These are phyloP conservation scores for Acacia concinna DNA, from an alignment of 331 rosid genomes.

Conservation along the genomic window DNA sequence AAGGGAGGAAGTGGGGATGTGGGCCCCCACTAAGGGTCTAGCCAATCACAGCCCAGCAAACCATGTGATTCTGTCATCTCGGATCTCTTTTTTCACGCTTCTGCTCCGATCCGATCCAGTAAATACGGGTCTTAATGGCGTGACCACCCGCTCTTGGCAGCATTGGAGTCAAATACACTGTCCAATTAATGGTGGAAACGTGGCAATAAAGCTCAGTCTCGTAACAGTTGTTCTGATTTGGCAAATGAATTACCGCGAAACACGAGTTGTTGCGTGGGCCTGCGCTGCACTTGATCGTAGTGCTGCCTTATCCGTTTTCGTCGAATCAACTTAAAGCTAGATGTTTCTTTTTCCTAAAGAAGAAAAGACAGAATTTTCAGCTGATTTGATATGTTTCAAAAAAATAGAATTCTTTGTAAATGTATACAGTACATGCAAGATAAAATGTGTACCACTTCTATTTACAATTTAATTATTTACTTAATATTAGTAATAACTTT, in stretches of 20 bases:
- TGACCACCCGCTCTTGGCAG: neutral
- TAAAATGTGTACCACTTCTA: neutral
- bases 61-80: constrained; percentile 40
- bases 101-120: neutral
- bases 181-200: fast-evolving
- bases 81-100: neutral
- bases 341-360: neutral
- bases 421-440: neutral
- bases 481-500: too few species aligned
- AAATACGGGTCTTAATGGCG: neutral
- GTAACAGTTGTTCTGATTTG: neutral
- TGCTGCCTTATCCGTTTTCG: neutral
- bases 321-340: neutral
- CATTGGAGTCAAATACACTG: neutral
- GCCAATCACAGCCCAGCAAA: constrained; percentile 25
- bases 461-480: too few species aligned
- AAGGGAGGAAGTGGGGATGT: neutral
- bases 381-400: neutral
- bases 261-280: neutral
- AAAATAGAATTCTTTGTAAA: neutral
- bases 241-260: neutral
- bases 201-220: neutral
- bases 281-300: neutral
- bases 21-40: constrained; percentile 12
- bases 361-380: constrained; percentile 1